Percentiles rank a stretch among this genome's conserved stretches.
phyloP scores from a whole-genome alignment of 768 basidiomycete species.

The Mycena kentingensis region DNA sequence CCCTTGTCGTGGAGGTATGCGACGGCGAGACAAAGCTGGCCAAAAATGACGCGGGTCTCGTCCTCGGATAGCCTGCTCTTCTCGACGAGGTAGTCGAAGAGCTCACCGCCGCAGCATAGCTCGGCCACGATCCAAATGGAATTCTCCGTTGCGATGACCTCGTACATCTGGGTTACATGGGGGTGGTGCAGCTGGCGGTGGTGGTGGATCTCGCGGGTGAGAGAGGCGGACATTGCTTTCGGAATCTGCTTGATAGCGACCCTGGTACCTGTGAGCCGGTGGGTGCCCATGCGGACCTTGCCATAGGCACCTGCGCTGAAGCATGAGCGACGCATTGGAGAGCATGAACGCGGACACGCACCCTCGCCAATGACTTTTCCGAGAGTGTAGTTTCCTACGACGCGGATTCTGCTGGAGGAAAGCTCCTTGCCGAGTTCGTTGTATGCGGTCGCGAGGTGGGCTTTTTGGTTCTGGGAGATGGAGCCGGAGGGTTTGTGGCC shows the following conservation, averaged over 20 bases:
- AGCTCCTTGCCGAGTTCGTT: slow-evolving; percentile 97
- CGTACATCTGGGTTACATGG: slow-evolving; percentile 93
- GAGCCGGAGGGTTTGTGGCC: slow-evolving; percentile 65
- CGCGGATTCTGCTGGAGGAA: slow-evolving; percentile 84
- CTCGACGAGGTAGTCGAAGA: slow-evolving; percentile 98
- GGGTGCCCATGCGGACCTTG: slow-evolving; percentile 91
- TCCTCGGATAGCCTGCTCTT: slow-evolving; percentile 84
- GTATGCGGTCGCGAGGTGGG: slow-evolving; percentile 92
- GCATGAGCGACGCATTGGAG: slow-evolving; percentile 12
- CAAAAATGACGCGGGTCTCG: slow-evolving; percentile 87
- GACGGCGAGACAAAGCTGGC: slow-evolving; percentile 93
- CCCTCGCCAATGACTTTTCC: slow-evolving; percentile 96
- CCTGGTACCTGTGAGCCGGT: slow-evolving; percentile 86
- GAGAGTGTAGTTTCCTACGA: slow-evolving; percentile 93
- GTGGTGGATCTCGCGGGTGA: slow-evolving; percentile 98
- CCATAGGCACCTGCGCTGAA: slow-evolving; percentile 81
- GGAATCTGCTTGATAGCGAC: slow-evolving; percentile 99
- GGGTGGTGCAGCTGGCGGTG: slow-evolving; percentile 97
- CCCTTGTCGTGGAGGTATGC: slow-evolving; percentile 90
- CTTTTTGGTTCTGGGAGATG: slow-evolving; percentile 75
- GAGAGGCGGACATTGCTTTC: slow-evolving; percentile 84
- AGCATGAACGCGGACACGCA: slow-evolving; percentile 34
- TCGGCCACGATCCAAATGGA: slow-evolving; percentile 98
- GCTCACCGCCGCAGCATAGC: slow-evolving; percentile 93
- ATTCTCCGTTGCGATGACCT: slow-evolving; percentile 95